A percentile compares a stretch with the other conserved stretches of the same genome.
Conservation (phyloP, 768 basidiomycete genomes). For the Mycena leptocephala region DNA sequence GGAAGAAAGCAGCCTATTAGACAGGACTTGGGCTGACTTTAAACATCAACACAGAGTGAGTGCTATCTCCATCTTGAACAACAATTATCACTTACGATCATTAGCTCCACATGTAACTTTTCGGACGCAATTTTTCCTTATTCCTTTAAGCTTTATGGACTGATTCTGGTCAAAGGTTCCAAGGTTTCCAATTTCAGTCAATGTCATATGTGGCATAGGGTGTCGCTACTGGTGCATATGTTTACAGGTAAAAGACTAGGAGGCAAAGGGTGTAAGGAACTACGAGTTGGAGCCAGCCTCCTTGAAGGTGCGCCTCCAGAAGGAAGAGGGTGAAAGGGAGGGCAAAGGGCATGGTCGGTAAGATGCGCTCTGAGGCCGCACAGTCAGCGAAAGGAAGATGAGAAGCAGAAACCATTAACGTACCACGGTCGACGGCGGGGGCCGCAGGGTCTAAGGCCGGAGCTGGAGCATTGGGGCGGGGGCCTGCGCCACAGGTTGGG, state of each 20-base stretch:
- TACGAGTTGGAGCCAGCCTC: conserved; percentile 11
- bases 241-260: too few species aligned
- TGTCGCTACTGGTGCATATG: background rate
- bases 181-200: background rate
- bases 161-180: background rate
- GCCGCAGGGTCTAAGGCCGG: too few species aligned
- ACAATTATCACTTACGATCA: too few species aligned
- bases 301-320: conserved; percentile 8
- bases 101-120: too few species aligned
- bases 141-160: background rate
- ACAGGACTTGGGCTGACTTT: too few species aligned
- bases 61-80: too few species aligned
- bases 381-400: too few species aligned
- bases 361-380: background rate
- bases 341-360: background rate
- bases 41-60: too few species aligned
- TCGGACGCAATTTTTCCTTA: too few species aligned
- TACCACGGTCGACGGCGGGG: too few species aligned
- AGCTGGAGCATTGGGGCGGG: too few species aligned
- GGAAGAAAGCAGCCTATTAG: background rate
- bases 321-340: conserved; percentile 13
- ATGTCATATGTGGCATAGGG: background rate
- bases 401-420: too few species aligned
- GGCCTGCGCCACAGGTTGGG: conserved; percentile 3
- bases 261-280: background rate